Base-by-base conservation (phyloP, 805 yeast species). In the Nakazawaea sp. region DNA sequence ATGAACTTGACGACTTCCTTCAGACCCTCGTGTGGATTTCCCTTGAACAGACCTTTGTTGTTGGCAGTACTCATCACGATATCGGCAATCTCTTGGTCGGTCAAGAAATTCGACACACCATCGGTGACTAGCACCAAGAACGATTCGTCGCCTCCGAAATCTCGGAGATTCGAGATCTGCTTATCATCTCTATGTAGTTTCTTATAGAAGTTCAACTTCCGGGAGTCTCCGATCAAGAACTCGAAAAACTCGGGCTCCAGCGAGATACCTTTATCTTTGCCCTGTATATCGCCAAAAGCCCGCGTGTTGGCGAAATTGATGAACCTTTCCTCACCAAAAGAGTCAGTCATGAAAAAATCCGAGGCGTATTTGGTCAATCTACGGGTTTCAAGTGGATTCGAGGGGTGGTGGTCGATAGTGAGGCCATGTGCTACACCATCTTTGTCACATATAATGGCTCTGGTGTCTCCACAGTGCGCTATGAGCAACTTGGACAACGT, bases 381-480 rank as follows among this genome's bases (percentile, higher is more conserved):
- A 35, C 74, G 64, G 2, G 83, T 71, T 58, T 92, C 98, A 9
- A 75, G 64, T 1, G 87, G 81, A 33, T 88, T 81, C 1, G 85
- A 73, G 2, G 97, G 95, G 58, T 90, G 96, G 57, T 92, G 98
- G 25, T 78, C 73, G 26, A 73, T 67, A 1, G 95, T 85, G 35
- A 92, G 62, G 15, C 85, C 67, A 47, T 81, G 89, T 1, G 95
- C 95, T 28, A 72, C 61, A 2, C 97, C 97, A 38, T 68, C 58
- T 40, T 70, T 71, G 57, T 89, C 97, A 45, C 92, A 83, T n/a
- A 92, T 49, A 2, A 92, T 70, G 5, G 94, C 87, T 44, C 84
- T 73, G 3, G 97, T 83, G 54, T 92, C 98, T 5, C 98, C 98
- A 11, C 90, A 78, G 52, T 92, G 98, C 1, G 94, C 89, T 15